phyloP scores from a whole-genome alignment of 73 alveolate genomes.

The Paramecium octaurelia region DNA sequence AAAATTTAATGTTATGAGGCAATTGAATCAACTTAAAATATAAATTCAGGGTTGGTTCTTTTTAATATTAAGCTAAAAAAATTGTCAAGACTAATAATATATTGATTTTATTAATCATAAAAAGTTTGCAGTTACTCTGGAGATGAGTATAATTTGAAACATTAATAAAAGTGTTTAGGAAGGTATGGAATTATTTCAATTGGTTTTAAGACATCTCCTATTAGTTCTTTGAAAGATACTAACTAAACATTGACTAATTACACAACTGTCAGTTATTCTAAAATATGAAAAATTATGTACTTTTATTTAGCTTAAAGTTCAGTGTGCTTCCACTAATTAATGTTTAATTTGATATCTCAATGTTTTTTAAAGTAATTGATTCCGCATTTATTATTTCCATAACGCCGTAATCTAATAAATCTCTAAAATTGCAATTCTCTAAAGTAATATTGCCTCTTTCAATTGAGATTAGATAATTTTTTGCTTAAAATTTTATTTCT shows the following conservation, averaged over 20 bases:
- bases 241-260: background rate
- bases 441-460: background rate
- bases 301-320: background rate
- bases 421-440: background rate
- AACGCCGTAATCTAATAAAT: background rate
- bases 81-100: background rate
- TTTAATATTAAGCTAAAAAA: background rate
- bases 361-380: background rate
- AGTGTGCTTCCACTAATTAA: background rate
- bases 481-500: background rate
- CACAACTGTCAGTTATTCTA: background rate
- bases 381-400: background rate
- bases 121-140: background rate
- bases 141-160: background rate
- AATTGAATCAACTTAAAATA: background rate
- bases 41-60: background rate
- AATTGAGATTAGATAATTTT: background rate
- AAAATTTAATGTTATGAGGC: background rate
- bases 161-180: background rate
- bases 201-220: background rate
- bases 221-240: background rate
- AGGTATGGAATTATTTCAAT: background rate
- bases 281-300: background rate
- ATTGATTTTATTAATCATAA: background rate
- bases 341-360: background rate